Conservation (phyloP, 495 filamentous ascomycete species). For the Neurospora cerealis region DNA sequence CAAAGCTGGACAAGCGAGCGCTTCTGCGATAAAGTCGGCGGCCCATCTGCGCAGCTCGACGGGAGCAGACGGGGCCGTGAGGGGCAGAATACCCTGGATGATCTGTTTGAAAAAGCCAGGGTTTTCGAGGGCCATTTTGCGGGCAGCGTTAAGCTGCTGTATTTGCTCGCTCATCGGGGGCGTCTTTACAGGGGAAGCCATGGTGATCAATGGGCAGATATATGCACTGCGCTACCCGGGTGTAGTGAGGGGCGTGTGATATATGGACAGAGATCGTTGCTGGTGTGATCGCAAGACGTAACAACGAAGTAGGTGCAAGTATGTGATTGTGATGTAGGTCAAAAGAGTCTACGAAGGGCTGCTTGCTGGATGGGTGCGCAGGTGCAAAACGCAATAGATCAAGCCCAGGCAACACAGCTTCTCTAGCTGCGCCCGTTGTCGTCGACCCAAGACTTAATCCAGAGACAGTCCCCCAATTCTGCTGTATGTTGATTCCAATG, state of each 20-base stretch:
- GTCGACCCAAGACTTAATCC: not conserved
- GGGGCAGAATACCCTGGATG: slow-evolving; percentile 78
- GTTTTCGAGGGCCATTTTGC: slow-evolving; percentile 77
- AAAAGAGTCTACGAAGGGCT: slow-evolving; percentile 6
- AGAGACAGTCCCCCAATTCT: not conserved
- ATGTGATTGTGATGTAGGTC: not conserved
- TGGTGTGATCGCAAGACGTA: not conserved
- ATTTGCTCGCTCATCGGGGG: slow-evolving; percentile 63
- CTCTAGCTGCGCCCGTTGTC: not conserved
- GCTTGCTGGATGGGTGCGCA: not conserved
- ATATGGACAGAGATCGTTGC: not conserved
- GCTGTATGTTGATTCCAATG: slow-evolving; percentile 3
- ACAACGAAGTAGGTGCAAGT: not conserved
- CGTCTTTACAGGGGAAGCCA: slow-evolving; percentile 31
- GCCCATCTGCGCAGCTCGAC: slow-evolving; percentile 91
- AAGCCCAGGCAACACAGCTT: slow-evolving; percentile 8
- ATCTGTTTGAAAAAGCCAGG: slow-evolving; percentile 79
- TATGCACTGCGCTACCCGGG: not conserved
- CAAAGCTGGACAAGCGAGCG: slow-evolving; percentile 79
- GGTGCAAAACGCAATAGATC: not conserved
- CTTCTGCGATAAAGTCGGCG: slow-evolving; percentile 90
- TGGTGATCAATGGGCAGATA: slow-evolving; percentile 11
- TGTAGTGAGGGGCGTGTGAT: not conserved
- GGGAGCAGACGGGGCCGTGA: slow-evolving; percentile 63
- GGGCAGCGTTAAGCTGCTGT: slow-evolving; percentile 74